Evolutionary conservation across 495 filamentous ascomycete genomes (phyloP), one percentile per base, ranked within the genome.

Genomic region (Tuber borchii): DNA sequence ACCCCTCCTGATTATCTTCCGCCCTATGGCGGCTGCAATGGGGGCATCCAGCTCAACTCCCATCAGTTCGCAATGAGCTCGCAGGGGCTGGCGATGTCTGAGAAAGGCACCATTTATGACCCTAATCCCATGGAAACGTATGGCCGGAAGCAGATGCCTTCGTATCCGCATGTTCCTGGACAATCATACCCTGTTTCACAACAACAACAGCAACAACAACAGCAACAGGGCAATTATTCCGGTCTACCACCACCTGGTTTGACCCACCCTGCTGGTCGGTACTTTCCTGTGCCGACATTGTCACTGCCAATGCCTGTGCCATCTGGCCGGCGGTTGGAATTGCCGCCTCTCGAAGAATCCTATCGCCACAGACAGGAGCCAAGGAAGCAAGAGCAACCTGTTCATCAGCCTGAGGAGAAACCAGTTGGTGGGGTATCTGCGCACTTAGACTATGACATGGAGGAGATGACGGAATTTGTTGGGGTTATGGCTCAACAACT

Each of bases 401-500:
- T 61, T 20, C 61, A 69, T 77, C 77, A 72, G 71, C 46, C 79
- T 71, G 82, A 83, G 65, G 82, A 83, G 46, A 83, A 81, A 61
- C 80, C 80, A 19, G 76, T 78, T 70, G 95, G 95, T 86, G 95
- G 95, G 80, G 96, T 99, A 56, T 94, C 95, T 81, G 93, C 93
- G 74, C 91, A 96, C 84, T 89, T 99, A 84, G 96, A 99, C 86
- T 99, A 99, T 85, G 95, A 98, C 84, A 95, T 98, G 90, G 94
- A 97, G 79, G 88, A 93, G 84, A 99, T 98, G 94, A 92, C 94
- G 74, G 94, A 97, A 82, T 99, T 97, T 86, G 95, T 99, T 83
- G 90, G 93, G 72, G 92, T 97, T 82, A 96, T 94, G 90, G 90
- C 95, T 72, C 90, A 92, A 84, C 87, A 89, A 88, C 89, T 93